Conservation (phyloP, 2,329 filamentous ascomycete species). For the Xylaria sp. region DNA sequence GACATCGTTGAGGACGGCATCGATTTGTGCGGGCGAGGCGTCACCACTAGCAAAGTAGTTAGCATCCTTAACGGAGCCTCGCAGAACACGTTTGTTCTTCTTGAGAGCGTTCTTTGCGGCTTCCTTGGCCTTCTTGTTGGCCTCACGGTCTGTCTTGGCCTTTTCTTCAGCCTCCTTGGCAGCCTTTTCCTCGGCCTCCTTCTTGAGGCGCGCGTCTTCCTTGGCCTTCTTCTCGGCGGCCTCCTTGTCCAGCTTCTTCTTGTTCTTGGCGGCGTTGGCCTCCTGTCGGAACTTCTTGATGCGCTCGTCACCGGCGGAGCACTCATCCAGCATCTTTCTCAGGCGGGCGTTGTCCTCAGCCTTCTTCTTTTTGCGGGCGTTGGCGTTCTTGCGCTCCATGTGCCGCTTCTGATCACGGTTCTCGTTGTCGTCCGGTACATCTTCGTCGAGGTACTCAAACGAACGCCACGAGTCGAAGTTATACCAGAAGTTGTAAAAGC, state of each 20-base stretch:
- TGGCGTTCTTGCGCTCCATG: conserved; percentile 97
- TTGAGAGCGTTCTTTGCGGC: conserved; percentile 98
- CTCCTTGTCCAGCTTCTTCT: conserved; percentile 90
- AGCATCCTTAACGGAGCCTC: conserved; percentile 92
- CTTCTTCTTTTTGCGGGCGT: conserved; percentile 99
- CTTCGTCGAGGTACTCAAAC: conserved; percentile 98
- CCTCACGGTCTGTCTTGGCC: conserved; percentile 84
- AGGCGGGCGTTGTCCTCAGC: conserved; percentile 94
- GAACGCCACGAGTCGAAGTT: conserved; percentile 98
- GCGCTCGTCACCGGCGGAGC: conserved; percentile 84
- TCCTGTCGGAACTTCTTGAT: conserved; percentile 97
- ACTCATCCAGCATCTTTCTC: conserved; percentile 88
- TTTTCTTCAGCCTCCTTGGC: conserved; percentile 86
- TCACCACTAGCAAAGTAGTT: conserved; percentile 90
- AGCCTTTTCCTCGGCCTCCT: conserved; percentile 82
- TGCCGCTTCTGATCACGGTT: conserved; percentile 99
- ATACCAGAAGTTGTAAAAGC: conserved; percentile 99
- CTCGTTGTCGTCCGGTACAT: conserved; percentile 98
- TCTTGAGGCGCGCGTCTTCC: conserved; percentile 85
- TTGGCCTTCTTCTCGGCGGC: conserved; percentile 87
- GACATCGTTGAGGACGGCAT: conserved; percentile 83
- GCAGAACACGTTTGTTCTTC: conserved; percentile 99
- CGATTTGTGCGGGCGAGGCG: conserved; percentile 78
- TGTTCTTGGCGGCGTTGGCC: conserved; percentile 94
- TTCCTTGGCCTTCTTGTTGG: conserved; percentile 96